Base-by-base conservation (phyloP, 2,329 filamentous ascomycete genomes). In the Lachnellula subtilissima region DNA sequence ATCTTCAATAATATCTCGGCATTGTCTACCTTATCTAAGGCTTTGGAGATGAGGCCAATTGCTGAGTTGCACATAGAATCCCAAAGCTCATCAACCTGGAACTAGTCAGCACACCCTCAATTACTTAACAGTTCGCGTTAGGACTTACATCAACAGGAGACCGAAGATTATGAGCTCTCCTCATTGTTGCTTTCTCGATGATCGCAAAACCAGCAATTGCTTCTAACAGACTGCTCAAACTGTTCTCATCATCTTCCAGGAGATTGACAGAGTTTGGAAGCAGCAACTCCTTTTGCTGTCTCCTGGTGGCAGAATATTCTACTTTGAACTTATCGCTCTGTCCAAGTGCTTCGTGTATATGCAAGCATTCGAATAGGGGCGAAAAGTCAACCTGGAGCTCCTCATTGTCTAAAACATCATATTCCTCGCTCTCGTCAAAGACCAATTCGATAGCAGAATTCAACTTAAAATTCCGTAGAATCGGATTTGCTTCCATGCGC, bases 361-460 rank as follows among this genome's bases (percentile, higher is more conserved):
- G 94, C 60, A 97, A 75, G 53, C 91, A 95, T 73, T 99, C 94
- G 63, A 96, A 96, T 2, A 99, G 76, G 1, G 94, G 94, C 0
- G 88, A 91, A 67, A 99, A 99, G 67, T 97, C 91, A 28, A 97
- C 91, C 67, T 94, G 88, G 1, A 97, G 80, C 63, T 97, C 92
- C 55, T 99, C 94, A 63, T 97, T 97, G 69, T 97, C 89, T 35
- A 99, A 76, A 8, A 97, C 86, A 69, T 99, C 92, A 66, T 95
- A 97, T 69, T 99, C 94, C 68, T 97, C 92, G 56, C 84, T 88
- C 73, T 99, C 94, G 65, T 99, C 94, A 46, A 91, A 92, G 6
- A 97, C 92, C 47, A 97, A 79, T 72, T 99, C 94, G 62, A 97
- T 94, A 2, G 94, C 88, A 8, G 94, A 97, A 70, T 97, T 99